Evolutionary conservation across 139 green algal genomes (phyloP).

Genomic region (Haematococcus sp.): DNA sequence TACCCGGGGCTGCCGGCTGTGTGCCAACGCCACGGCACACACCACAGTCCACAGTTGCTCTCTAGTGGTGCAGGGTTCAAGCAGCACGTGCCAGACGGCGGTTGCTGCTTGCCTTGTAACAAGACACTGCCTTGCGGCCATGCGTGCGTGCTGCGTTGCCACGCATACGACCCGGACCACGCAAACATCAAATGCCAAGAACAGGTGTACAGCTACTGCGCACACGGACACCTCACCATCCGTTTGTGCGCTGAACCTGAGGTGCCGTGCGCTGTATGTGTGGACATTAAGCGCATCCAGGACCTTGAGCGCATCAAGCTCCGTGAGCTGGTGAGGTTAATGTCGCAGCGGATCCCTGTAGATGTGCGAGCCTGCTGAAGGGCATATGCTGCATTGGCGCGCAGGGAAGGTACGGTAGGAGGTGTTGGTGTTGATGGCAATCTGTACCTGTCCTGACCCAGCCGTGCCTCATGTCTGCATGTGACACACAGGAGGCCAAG

Average conservation of each 20-base stretch:
- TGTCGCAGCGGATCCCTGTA: too few species aligned
- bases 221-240: constrained; percentile 26
- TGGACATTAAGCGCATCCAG: constrained; percentile 22
- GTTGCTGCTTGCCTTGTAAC: constrained; percentile 53
- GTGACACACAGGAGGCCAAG: constrained; percentile 33
- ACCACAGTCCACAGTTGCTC: constrained; percentile 9
- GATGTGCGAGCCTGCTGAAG: too few species aligned
- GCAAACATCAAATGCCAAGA: constrained; percentile 22
- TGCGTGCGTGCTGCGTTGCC: constrained; percentile 44
- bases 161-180: constrained; percentile 34
- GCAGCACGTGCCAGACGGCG: constrained; percentile 39
- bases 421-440: too few species aligned
- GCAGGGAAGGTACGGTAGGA: too few species aligned
- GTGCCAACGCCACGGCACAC: constrained; percentile 49
- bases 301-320: constrained; percentile 8
- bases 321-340: constrained; percentile 19
- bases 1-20: constrained; percentile 37
- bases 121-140: constrained; percentile 56
- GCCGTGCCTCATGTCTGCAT: too few species aligned
- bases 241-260: constrained; percentile 5
- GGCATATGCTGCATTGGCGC: too few species aligned
- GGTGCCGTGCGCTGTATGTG: background rate
- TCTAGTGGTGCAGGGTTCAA: constrained; percentile 30
- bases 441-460: too few species aligned
- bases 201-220: constrained; percentile 33